Evolutionary conservation across 2,329 filamentous ascomycete genomes (phyloP).

Genomic region (Trichophyton simii): DNA sequence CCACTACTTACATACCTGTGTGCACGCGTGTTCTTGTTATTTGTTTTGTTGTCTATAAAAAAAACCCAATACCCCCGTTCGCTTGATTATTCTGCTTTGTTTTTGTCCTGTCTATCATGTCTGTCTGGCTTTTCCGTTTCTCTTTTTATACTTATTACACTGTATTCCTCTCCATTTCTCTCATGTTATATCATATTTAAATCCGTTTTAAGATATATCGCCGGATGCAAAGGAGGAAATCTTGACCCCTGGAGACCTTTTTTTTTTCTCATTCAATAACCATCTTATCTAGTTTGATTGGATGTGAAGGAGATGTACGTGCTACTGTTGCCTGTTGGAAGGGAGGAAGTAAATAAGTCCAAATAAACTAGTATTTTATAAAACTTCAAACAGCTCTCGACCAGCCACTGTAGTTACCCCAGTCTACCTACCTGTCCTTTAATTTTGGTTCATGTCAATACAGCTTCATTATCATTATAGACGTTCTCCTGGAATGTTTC

Average conservation of each 20-base stretch:
- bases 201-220: neutral
- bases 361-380: neutral
- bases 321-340: no score
- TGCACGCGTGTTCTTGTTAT: neutral
- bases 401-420: neutral
- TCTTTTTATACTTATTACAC: neutral
- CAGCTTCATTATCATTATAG: neutral
- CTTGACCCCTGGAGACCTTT: neutral
- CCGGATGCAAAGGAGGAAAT: neutral
- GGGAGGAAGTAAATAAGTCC: neutral
- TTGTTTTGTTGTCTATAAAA: neutral
- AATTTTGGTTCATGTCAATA: neutral
- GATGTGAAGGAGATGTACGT: neutral
- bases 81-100: neutral
- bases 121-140: neutral
- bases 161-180: neutral
- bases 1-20: no score
- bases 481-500: no score
- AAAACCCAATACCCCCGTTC: slow-evolving; percentile 4
- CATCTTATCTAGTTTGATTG: neutral
- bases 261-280: neutral
- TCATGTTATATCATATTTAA: slow-evolving; percentile 1
- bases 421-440: neutral
- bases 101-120: neutral
- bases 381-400: neutral